A percentile compares a stretch with the other conserved stretches of the same genome.
phyloP scores from a whole-genome alignment of 768 basidiomycete species.

The Xerocomellus intermedius region DNA sequence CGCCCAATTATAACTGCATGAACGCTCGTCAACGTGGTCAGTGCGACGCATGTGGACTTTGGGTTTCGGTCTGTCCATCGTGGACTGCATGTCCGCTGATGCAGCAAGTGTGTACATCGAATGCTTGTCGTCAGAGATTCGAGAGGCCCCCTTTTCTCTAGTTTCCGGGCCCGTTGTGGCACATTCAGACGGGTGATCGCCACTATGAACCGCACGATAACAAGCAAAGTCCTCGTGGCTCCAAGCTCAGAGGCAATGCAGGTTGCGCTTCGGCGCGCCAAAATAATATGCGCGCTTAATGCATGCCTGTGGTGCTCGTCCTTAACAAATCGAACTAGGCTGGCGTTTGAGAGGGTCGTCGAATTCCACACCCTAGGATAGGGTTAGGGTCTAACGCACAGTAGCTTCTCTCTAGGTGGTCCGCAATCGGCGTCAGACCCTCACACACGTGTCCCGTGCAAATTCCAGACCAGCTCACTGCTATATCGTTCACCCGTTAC shows the following conservation, averaged over 20 bases:
- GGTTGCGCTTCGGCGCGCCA: background rate
- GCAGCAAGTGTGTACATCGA: slow-evolving; percentile 28
- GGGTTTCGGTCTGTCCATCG: slow-evolving; percentile 31
- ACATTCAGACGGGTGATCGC: background rate
- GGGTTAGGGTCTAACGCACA: slow-evolving; percentile 14
- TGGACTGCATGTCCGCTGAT: slow-evolving; percentile 7
- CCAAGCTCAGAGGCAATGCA: slow-evolving; percentile 16
- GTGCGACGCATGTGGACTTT: slow-evolving; percentile 37
- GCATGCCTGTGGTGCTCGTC: background rate
- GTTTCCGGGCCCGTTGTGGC: slow-evolving; percentile 1
- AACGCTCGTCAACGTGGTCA: slow-evolving; percentile 42
- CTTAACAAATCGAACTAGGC: background rate
- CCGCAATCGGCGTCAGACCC: too few relatives aligned
- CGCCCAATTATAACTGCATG: slow-evolving; percentile 11
- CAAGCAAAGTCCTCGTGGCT: slow-evolving; percentile 17
- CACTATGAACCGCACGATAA: slow-evolving; percentile 16
- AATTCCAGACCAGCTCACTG: slow-evolving; percentile 10
- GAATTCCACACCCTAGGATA: slow-evolving; percentile 8
- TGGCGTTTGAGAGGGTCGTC: background rate
- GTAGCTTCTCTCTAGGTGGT: too few relatives aligned
- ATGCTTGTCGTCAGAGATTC: slow-evolving; percentile 23
- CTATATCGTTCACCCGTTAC: slow-evolving; percentile 48
- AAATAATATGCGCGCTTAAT: background rate
- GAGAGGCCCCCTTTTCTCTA: slow-evolving; percentile 17
- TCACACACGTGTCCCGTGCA: too few relatives aligned